Percentiles rank a stretch among this genome's conserved stretches.
Conservation (phyloP, 257 asterid species). For the Primulina eburnea region DNA sequence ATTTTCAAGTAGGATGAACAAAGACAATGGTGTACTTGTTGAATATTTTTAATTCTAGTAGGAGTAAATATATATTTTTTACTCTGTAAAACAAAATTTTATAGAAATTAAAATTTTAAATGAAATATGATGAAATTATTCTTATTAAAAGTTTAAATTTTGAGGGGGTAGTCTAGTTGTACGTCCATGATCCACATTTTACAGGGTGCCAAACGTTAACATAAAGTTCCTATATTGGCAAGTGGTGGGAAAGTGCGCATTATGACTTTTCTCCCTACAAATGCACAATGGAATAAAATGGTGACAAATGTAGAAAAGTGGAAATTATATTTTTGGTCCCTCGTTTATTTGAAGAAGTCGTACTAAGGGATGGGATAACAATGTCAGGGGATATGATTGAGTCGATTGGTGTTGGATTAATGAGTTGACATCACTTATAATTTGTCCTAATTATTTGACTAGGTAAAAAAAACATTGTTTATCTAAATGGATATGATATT, state of each 20-base stretch:
- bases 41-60: no score
- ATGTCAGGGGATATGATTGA: conserved; percentile 14
- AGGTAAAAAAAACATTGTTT: background rate
- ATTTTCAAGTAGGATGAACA: no score
- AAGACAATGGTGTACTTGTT: no score
- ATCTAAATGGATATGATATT: no score
- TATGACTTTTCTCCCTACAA: background rate
- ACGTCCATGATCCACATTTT: background rate
- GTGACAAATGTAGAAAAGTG: conserved; percentile 36
- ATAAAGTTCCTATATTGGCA: conserved; percentile 13
- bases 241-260: background rate
- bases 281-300: background rate
- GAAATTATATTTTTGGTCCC: conserved; percentile 22
- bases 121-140: no score
- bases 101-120: no score
- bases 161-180: background rate
- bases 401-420: conserved; percentile 2
- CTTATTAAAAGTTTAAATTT: no score
- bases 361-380: background rate
- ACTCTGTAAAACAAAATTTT: no score
- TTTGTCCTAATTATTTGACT: background rate
- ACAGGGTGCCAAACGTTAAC: background rate
- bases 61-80: no score
- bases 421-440: conserved; percentile 17
- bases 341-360: background rate